Conservation (phyloP, 768 basidiomycete species). For the Sarcomyxa edulis region DNA sequence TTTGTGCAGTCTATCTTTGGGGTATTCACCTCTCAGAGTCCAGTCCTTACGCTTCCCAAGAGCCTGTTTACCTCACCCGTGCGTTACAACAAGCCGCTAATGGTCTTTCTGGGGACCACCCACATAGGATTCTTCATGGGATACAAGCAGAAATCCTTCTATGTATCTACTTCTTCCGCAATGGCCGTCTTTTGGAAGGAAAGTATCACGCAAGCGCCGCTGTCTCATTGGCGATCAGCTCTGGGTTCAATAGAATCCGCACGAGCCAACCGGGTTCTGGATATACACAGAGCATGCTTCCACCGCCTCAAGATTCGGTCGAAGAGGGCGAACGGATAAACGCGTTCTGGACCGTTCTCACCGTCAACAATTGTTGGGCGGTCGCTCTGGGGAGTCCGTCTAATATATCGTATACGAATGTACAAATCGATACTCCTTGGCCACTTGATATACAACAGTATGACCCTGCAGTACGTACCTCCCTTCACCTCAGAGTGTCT, state of each 20-base stretch:
- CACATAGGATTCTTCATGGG: constrained; percentile 36
- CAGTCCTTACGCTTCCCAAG: constrained; percentile 19
- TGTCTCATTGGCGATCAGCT: constrained; percentile 27
- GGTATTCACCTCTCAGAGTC: constrained; percentile 25
- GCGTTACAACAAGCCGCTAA: constrained; percentile 33
- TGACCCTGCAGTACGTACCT: constrained; percentile 10
- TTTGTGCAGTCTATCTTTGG: constrained; percentile 34
- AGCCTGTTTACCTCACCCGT: constrained; percentile 34
- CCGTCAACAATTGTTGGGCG: constrained; percentile 42
- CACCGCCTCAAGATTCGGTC: constrained; percentile 12
- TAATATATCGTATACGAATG: constrained; percentile 30
- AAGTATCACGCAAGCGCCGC: constrained; percentile 35
- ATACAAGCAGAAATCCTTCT: constrained; percentile 54
- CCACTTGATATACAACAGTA: constrained; percentile 19
- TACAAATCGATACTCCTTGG: constrained; percentile 30
- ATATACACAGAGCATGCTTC: constrained; percentile 13
- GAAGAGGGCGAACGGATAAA: constrained; percentile 27
- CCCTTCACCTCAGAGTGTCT: background rate
- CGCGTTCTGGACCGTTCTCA: constrained; percentile 28
- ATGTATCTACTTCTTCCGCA: constrained; percentile 47
- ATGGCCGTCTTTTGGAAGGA: constrained; percentile 42
- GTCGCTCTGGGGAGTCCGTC: constrained; percentile 37
- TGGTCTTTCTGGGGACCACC: constrained; percentile 32
- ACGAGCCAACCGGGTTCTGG: constrained; percentile 26
- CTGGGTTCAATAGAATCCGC: constrained; percentile 33